Percentiles rank a stretch among this genome's conserved stretches.
These are phyloP conservation scores for Paraglomus occultum DNA, from an alignment of 192 early-diverging fungal genomes.

Conservation along the genomic window DNA sequence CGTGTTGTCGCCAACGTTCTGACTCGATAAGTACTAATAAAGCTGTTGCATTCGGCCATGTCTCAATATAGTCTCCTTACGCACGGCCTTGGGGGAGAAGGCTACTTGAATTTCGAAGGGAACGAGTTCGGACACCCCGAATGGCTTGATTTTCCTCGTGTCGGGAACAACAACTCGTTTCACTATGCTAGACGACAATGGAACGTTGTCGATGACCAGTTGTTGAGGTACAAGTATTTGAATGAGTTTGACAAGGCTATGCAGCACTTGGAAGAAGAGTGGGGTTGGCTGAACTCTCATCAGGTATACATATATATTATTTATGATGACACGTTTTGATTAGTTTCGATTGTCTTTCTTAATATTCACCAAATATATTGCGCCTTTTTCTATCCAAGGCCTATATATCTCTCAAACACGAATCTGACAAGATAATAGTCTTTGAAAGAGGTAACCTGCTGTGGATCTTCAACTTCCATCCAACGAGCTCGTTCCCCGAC, in stretches of 20 bases:
- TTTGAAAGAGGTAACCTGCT: conserved; percentile 89
- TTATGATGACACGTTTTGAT: background rate
- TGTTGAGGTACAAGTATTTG: conserved; percentile 91
- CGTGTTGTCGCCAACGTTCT: background rate
- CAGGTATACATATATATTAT: conserved; percentile 48
- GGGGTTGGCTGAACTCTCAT: conserved; percentile 63
- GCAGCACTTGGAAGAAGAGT: conserved; percentile 70
- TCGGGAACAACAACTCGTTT: conserved; percentile 85
- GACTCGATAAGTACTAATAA: background rate
- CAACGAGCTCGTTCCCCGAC: conserved; percentile 78
- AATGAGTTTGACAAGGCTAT: conserved; percentile 88
- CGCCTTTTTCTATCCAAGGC: conserved; percentile 35
- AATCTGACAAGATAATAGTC: conserved; percentile 88
- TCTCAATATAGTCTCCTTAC: conserved; percentile 67
- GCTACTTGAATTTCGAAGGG: conserved; percentile 95
- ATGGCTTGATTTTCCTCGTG: conserved; percentile 98
- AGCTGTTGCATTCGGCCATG: background rate
- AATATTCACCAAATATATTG: background rate
- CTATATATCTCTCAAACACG: conserved; percentile 86
- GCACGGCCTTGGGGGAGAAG: conserved; percentile 89
- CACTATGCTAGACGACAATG: conserved; percentile 95
- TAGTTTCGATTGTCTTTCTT: background rate
- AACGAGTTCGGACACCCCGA: conserved; percentile 99
- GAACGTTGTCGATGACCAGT: conserved; percentile 86
- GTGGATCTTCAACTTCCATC: conserved; percentile 96